Evolutionary conservation across 2,329 filamentous ascomycete species (phyloP).

Genomic region (Xylariaceae sp.): DNA sequence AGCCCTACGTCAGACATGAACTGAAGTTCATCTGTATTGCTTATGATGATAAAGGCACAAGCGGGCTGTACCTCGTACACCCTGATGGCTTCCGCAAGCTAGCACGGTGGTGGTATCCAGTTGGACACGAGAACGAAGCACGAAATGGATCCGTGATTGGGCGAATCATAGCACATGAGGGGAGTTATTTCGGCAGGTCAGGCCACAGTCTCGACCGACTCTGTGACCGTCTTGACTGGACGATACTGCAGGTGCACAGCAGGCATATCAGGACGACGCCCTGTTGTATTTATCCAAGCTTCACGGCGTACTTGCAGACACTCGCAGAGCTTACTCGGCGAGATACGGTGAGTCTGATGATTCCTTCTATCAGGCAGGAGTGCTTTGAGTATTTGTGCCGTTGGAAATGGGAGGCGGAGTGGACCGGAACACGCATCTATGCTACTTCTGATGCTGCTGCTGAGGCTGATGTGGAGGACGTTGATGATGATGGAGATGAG

Average conservation of each 20-base stretch:
- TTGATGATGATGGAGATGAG: no score
- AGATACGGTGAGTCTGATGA: neutral
- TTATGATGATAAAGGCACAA: no score
- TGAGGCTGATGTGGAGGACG: no score
- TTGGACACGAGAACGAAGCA: neutral
- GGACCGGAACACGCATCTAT: neutral
- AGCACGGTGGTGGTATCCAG: neutral
- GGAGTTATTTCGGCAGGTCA: neutral
- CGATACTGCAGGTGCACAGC: conserved; percentile 4
- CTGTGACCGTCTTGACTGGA: neutral
- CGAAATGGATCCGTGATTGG: neutral
- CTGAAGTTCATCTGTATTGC: conserved; percentile 1
- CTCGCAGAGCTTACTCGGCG: neutral
- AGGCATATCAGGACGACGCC: neutral
- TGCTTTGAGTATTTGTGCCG: neutral
- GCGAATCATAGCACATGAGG: neutral
- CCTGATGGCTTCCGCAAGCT: neutral
- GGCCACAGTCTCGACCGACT: neutral
- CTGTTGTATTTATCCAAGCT: conserved; percentile 10
- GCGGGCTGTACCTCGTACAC: neutral
- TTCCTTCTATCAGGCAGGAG: neutral
- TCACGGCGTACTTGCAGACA: conserved; percentile 8
- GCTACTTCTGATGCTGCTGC: neutral
- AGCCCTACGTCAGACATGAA: neutral
- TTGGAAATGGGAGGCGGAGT: conserved; percentile 1